phyloP scores from a whole-genome alignment of 2,329 filamentous ascomycete genomes.

The Colletotrichum tofieldiae region DNA sequence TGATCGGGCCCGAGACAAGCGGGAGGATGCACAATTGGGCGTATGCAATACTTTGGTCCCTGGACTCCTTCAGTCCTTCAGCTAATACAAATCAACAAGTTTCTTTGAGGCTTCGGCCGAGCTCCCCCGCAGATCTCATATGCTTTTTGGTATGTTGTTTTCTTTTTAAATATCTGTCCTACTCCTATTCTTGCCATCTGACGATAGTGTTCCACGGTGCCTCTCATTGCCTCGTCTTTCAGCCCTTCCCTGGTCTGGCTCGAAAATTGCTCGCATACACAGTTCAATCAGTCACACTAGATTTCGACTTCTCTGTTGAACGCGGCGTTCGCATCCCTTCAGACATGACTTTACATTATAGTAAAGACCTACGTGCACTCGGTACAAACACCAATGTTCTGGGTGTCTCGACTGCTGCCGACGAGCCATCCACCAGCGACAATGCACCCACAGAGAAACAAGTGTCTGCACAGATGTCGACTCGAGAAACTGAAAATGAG shows the following conservation, averaged over 20 bases:
- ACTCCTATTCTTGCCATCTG: neutral
- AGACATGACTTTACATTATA: neutral
- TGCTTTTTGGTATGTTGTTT: no score
- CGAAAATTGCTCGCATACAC: neutral
- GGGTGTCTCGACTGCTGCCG: neutral
- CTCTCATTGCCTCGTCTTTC: neutral
- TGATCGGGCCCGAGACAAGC: neutral
- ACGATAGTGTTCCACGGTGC: neutral
- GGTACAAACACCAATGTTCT: neutral
- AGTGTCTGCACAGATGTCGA: neutral
- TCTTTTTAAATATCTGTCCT: neutral
- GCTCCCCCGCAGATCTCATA: no score
- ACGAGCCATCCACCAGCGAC: no score
- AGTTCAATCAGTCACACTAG: neutral
- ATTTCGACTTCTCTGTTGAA: neutral
- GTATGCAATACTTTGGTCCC: neutral
- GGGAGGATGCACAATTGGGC: no score
- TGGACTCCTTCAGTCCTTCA: neutral
- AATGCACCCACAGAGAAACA: neutral
- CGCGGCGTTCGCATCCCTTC: neutral
- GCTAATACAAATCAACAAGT: neutral
- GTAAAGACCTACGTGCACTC: neutral
- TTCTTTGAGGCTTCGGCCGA: no score
- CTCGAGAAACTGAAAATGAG: neutral
- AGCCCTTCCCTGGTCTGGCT: neutral